Conservation (phyloP, 768 basidiomycete genomes). For the Tricholoma saponaceum region DNA sequence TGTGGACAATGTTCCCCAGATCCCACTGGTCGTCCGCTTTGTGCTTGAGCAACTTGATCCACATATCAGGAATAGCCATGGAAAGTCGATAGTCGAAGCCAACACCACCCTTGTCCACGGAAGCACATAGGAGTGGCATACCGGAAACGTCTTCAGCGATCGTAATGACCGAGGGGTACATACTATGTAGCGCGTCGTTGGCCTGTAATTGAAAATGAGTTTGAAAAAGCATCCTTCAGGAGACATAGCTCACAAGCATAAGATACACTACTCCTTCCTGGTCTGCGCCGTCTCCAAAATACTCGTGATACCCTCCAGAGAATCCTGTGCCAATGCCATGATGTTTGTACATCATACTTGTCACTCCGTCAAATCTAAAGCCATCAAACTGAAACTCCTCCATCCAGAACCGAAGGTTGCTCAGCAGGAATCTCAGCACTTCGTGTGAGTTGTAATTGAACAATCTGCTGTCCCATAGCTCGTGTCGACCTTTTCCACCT, state of each 20-base stretch:
- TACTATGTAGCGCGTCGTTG: conserved; percentile 80
- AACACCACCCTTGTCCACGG: conserved; percentile 78
- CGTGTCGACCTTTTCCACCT: conserved; percentile 85
- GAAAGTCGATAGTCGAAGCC: conserved; percentile 98
- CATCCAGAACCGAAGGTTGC: conserved; percentile 93
- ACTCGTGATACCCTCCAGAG: conserved; percentile 97
- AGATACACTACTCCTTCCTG: conserved; percentile 90
- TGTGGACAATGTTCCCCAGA: conserved; percentile 80
- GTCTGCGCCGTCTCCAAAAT: conserved; percentile 85
- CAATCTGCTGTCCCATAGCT: conserved; percentile 95
- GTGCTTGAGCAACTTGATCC: conserved; percentile 99
- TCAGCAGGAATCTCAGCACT: conserved; percentile 90
- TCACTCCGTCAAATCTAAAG: conserved; percentile 98
- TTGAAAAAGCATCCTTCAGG: not conserved
- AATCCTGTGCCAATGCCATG: conserved; percentile 98
- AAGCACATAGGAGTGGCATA: conserved; percentile 90
- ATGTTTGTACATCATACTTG: conserved; percentile 98
- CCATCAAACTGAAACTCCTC: conserved; percentile 97
- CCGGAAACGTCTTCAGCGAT: conserved; percentile 99
- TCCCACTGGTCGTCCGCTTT: conserved; percentile 85
- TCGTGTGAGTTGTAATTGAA: conserved; percentile 98
- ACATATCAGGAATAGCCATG: conserved; percentile 99
- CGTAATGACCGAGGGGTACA: conserved; percentile 80
- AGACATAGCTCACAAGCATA: conserved; percentile 74
- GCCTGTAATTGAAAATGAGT: conserved; percentile 47